Evolutionary conservation across 2,329 filamentous ascomycete genomes (phyloP), one percentile per base, ranked within the genome.

Genomic region (Colletotrichum liaoningense): DNA sequence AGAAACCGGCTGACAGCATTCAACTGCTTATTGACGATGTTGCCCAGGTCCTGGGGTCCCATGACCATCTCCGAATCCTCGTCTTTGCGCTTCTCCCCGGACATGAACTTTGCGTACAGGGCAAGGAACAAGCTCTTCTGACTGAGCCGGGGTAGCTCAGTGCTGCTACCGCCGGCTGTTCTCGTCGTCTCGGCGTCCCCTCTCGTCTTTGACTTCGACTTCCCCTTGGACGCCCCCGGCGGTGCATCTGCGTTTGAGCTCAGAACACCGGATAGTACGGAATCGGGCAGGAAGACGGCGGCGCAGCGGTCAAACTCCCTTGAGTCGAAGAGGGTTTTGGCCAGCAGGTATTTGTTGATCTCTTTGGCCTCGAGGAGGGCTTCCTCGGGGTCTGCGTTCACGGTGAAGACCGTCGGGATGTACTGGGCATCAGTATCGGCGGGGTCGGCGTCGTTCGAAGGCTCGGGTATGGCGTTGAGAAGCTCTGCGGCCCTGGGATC

Each of bases 61-160:
- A 98, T 91, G 63, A 99, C 94, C 93, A 98, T 98, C 84, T 99
- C 97, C 26, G 94, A 95, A 71, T 98, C 96, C 82, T 99, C 97
- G 78, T 98, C 94, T 83, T 96, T 98, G 76, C 94, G 92, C 86
- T 98, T 98, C 86, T 99, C 97, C 1, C 97, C 97, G 0, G 95
- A 93, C 75, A 98, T 90, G 80, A 95, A 95, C 80, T 96, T 97
- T 57, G 97, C 94, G 79, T 99, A 99, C 4, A 98, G 86, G 0
- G 95, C 93, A 12, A 99, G 88, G 79, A 99, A 99, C 24, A 98
- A 84, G 65, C 96, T 95, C 83, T 96, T 97, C 81, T 98, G 95
- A 80, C 95, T 98, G 64, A 98, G 81, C 65, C 83, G 84, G 2
- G 90, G 90, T 19, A 91, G 78, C 2, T 79, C 76, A 7, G 79